These are phyloP conservation scores for Leccinum subfulvum DNA, from an alignment of 1,284 basidiomycete genomes.

Conservation along the genomic window DNA sequence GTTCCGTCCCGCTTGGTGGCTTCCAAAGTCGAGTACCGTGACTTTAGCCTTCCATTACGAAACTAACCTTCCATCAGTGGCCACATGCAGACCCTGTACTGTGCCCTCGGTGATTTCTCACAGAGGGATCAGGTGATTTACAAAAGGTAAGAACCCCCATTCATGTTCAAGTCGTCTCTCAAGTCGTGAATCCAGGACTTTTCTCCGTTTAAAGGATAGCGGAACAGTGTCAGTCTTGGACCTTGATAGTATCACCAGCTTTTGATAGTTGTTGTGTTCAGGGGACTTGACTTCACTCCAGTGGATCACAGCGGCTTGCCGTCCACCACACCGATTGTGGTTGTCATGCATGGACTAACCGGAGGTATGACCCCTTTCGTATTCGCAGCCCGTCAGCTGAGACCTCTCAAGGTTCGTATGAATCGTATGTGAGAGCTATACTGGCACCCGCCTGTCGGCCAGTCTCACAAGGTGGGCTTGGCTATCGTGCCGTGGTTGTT, in stretches of 20 bases:
- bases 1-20: constrained; percentile 69
- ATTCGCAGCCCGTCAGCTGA: constrained; percentile 10
- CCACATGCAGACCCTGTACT: constrained; percentile 73
- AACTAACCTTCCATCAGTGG: constrained; percentile 44
- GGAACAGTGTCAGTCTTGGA: constrained; percentile 59
- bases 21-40: constrained; percentile 49
- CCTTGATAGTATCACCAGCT: background rate
- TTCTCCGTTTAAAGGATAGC: constrained; percentile 63
- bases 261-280: constrained; percentile 27
- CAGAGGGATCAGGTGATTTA: constrained; percentile 68
- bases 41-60: constrained; percentile 2
- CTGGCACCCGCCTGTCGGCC: constrained; percentile 70
- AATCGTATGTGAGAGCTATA: constrained; percentile 84
- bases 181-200: constrained; percentile 40
- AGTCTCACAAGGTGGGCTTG: constrained; percentile 73
- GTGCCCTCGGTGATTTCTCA: constrained; percentile 70
- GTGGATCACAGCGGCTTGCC: constrained; percentile 50
- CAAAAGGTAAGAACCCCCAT: constrained; percentile 45
- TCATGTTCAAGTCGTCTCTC: constrained; percentile 2
- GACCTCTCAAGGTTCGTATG: constrained; percentile 69
- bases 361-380: constrained; percentile 54
- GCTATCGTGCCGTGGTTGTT: constrained; percentile 85
- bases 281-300: constrained; percentile 74
- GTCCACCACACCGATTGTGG: constrained; percentile 75
- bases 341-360: constrained; percentile 84